Conservation (phyloP, 192 early-diverging fungal genomes). For the Gryganskiella cystojenkinii region DNA sequence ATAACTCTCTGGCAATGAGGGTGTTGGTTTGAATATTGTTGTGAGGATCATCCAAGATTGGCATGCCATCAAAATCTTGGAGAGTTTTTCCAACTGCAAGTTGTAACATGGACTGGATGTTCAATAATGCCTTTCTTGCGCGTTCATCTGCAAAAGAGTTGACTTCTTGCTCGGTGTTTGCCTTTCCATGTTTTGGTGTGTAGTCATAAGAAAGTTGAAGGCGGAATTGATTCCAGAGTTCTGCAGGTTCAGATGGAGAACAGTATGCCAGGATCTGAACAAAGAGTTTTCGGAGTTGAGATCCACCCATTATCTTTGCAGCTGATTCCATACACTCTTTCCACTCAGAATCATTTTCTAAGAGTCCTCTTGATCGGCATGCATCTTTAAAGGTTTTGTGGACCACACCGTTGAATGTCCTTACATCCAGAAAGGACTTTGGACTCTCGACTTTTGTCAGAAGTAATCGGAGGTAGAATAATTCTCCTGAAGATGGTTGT, state of each 20-base stretch:
- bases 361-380: conserved; percentile 25
- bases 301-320: conserved; percentile 5
- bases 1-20: conserved; percentile 20
- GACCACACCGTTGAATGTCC: conserved; percentile 5
- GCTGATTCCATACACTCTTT: conserved; percentile 28
- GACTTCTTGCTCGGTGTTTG: background rate
- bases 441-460: conserved; percentile 18
- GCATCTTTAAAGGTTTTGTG: conserved; percentile 35
- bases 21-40: background rate
- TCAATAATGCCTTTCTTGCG: conserved; percentile 4
- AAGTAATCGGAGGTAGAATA: conserved; percentile 35
- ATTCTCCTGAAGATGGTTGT: conserved; percentile 15
- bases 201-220: too few species aligned
- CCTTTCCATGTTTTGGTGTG: too few species aligned
- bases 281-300: conserved; percentile 37
- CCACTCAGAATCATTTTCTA: conserved; percentile 39
- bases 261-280: too few species aligned
- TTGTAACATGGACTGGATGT: background rate
- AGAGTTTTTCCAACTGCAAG: conserved; percentile 11
- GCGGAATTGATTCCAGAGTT: too few species aligned
- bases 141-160: conserved; percentile 8
- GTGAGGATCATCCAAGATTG: background rate
- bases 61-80: conserved; percentile 14
- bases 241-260: too few species aligned
- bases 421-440: conserved; percentile 27